Evolutionary conservation across 2,329 filamentous ascomycete species (phyloP).

Genomic region (Pseudopyrenochaeta lycopersici): DNA sequence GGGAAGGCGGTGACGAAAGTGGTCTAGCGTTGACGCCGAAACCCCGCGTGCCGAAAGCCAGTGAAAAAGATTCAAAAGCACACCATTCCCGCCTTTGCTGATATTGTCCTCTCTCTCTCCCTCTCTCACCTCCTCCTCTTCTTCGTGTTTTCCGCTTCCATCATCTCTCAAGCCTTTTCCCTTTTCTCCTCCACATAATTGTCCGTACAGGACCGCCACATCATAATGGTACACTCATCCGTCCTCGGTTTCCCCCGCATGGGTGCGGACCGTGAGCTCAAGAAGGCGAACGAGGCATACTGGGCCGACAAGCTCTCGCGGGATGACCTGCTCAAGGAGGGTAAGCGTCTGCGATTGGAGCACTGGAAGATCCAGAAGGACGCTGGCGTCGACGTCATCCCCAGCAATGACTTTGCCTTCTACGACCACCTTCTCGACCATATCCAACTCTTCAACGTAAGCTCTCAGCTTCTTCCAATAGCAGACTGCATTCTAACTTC

Average conservation of each 20-base stretch:
- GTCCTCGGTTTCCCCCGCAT: slow-evolving; percentile 99
- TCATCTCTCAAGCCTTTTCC: slow-evolving; percentile 13
- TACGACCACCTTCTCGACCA: slow-evolving; percentile 98
- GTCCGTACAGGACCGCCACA: slow-evolving; percentile 19
- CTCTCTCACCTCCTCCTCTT: slow-evolving; percentile 14
- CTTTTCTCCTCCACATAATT: slow-evolving; percentile 13
- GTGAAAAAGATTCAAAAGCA: slow-evolving; percentile 47
- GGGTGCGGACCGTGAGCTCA: slow-evolving; percentile 97
- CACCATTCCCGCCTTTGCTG: slow-evolving; percentile 38
- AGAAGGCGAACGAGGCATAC: slow-evolving; percentile 99
- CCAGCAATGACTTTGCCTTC: slow-evolving; percentile 99
- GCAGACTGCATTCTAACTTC: slow-evolving; percentile 21
- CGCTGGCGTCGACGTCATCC: slow-evolving; percentile 96
- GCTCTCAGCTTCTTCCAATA: slow-evolving; percentile 45
- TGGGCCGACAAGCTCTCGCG: slow-evolving; percentile 96
- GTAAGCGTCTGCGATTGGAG: slow-evolving; percentile 92
- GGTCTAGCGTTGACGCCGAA: not conserved
- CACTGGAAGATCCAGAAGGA: slow-evolving; percentile 99
- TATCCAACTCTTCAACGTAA: slow-evolving; percentile 96
- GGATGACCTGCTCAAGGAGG: slow-evolving; percentile 89
- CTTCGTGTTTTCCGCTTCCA: slow-evolving; percentile 11
- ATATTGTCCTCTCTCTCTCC: slow-evolving; percentile 13
- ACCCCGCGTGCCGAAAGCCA: slow-evolving; percentile 34
- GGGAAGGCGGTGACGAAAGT: slow-evolving; percentile 2
- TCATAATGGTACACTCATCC: slow-evolving; percentile 65